Evolutionary conservation across 1,284 basidiomycete genomes (phyloP), one percentile per base, ranked within the genome.

Genomic region (Trametes versicolor): DNA sequence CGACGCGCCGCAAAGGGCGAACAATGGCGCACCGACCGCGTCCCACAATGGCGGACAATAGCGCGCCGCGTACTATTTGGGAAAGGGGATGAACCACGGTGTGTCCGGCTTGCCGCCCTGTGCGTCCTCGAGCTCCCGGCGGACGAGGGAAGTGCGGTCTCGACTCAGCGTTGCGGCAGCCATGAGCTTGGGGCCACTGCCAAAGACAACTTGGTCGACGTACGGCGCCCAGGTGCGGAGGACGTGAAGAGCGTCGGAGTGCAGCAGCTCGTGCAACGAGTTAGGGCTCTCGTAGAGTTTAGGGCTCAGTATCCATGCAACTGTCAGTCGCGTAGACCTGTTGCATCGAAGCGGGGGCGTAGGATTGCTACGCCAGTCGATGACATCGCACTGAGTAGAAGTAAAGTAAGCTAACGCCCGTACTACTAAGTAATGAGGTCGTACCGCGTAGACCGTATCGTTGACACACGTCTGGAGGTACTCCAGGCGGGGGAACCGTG

Each of bases 211-310:
- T 13, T 29, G 13, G 5, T 13, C 23, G 48, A 49, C 27, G 25
- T 49, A 49, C 13, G 48, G 48, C 1, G 25, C 27, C 48, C 48
- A 49, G 10, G 48, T 49, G 48, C 48, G 48, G 17, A 49, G 48
- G 13, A 49, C 48, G 25, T 27, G 48, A 6, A 29, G 25, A 17
- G 48, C 48, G 25, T 13, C 29, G 10, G 13, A 2, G 8, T 49
- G 12, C 13, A 49, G 41, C 6, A 17, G 12, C 3, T 17, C 23
- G 25, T 7, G 25, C 12, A 17, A 5, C 12, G 15, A 6, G 25
- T 2, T 21, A 25, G 3, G 21, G 4, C 25, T 12, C 5, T 49
- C 25, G 3, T 5, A 29, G 13, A 49, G 45, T 4, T 10, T 2
- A 25, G 48, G 25, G 9, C 5, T 1, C 13, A 27, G 4, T 29